Evolutionary conservation across 768 basidiomycete genomes (phyloP), one percentile per base, ranked within the genome.

Genomic region (Suillus subluteus): DNA sequence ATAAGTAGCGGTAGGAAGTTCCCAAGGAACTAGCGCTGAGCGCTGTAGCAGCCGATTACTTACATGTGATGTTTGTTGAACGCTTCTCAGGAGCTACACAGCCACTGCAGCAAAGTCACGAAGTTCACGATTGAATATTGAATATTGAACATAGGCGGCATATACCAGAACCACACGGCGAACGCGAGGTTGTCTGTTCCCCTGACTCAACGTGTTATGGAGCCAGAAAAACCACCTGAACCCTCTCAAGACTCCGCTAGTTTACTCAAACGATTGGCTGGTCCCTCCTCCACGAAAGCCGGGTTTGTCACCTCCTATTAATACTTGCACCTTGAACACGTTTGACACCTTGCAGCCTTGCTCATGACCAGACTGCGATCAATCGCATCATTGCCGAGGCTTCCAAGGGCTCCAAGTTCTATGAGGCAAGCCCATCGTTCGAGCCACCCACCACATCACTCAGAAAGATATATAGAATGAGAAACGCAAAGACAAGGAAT

Each of bases 361-460:
- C 90, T 9, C 86, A 86, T 68, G 92, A 94, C 71, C 92, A 94
- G 73, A 83, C 86, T 40, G 94, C 94, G 73, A 91, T 97, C 55
- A 96, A 96, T 71, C 87, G 86, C 21, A 86, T 95, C 64, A 98
- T 97, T 62, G 92, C 93, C 1, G 93, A 97, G 62, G 95, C 88
- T 21, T 95, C 93, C 8, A 95, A 94, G 74, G 96, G 96, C 4
- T 96, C 95, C 35, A 95, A 95, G 78, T 98, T 92, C 78, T 96
- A 94, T 75, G 88, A 95, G 81, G 91, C 87, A 74, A 72, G 82
- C 69, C 40, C 62, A 58, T n/a, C 46, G 32, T n/a, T 26, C 18
- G 18, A 40, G 64, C 59, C 58, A 55, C 16, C 37, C n/a, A 43
- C 23, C 59, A 43, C 15, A 62, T 41, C 46, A 63, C 50, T 44